phyloP scores from a whole-genome alignment of 1,284 basidiomycete genomes.

The Ceratobasidium sp. region DNA sequence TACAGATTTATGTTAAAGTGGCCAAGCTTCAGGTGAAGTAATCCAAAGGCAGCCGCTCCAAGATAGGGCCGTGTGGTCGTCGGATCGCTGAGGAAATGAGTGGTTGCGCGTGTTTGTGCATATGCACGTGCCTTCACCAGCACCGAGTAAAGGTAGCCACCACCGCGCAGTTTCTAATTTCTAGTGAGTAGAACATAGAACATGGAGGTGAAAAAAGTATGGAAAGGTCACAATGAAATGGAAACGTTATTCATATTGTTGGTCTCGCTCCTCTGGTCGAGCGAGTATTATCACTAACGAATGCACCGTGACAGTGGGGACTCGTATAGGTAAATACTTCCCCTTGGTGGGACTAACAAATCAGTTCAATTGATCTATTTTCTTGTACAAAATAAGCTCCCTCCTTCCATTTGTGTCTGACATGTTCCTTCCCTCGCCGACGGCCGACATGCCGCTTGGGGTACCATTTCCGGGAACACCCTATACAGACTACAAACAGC shows the following conservation, averaged over 20 bases:
- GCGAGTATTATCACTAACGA: neutral
- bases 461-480: constrained; percentile 30
- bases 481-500: constrained; percentile 23
- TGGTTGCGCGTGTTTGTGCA: neutral
- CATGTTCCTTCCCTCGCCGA: neutral
- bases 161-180: neutral
- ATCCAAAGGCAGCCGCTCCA: too few species aligned
- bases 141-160: neutral
- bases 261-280: neutral
- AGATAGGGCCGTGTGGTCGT: neutral
- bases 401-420: neutral
- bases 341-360: neutral
- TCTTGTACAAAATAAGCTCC: neutral
- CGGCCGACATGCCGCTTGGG: constrained; percentile 30
- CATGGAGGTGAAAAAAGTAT: neutral
- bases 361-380: neutral
- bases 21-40: too few species aligned
- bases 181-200: neutral
- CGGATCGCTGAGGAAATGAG: neutral
- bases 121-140: constrained; percentile 7
- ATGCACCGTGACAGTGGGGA: constrained; percentile 6
- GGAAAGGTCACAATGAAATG: constrained; percentile 9
- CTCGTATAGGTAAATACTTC: constrained; percentile 26
- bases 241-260: constrained; percentile 20
- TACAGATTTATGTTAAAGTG: too few species aligned